Base-by-base conservation (phyloP, 1,284 basidiomycete genomes). In the Ustilago esculenta region DNA sequence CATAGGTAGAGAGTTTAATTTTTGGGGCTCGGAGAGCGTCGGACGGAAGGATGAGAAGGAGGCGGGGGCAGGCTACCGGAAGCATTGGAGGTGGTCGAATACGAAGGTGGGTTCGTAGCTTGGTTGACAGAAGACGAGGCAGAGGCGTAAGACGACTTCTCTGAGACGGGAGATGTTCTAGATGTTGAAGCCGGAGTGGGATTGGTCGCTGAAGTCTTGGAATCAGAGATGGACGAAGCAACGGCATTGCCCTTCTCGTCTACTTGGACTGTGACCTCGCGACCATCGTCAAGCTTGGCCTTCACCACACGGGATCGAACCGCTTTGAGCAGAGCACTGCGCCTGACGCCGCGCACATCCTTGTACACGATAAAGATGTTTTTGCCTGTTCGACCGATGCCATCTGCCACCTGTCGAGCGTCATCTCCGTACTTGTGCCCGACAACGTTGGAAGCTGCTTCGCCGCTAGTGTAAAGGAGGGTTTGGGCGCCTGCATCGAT, bases 341-440 rank as follows among this genome's bases (percentile, higher is more conserved):
- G 47, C 0, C 73, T 53, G 5, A 82, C 75, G 0, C 82, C 82
- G 11, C 78, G 46, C 0, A 82, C 67, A 44, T 82, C 81, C 14
- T 76, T 69, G 54, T 82, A 82, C 5, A 81, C 72, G 29, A 81
- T 44, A 14, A 72, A 80, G 30, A 81, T 73, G 47, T 79, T 79
- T 53, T 60, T 58, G 21, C 70, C 65, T 5, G 75, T 63, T 8
- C 69, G 53, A 5, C 75, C 77, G 5, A 79, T 58, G 10, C 70
- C 60, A 27, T 78, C 71, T 1, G 76, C 74, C 0, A 82, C 44
- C 11, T 69, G 47, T 6, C 72, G 56, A 5, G 82, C 82, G 27
- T 83, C 82, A 9, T 71, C 50, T 7, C 82, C 82, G 40, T 77
- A 82, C 24, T 54, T 58, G 74, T 83, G 82, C 20, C 75, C 73